Percentiles rank a stretch among this genome's conserved stretches.
Evolutionary conservation across 805 yeast genomes (phyloP).

Genomic region (Ogataea wickerhamii): DNA sequence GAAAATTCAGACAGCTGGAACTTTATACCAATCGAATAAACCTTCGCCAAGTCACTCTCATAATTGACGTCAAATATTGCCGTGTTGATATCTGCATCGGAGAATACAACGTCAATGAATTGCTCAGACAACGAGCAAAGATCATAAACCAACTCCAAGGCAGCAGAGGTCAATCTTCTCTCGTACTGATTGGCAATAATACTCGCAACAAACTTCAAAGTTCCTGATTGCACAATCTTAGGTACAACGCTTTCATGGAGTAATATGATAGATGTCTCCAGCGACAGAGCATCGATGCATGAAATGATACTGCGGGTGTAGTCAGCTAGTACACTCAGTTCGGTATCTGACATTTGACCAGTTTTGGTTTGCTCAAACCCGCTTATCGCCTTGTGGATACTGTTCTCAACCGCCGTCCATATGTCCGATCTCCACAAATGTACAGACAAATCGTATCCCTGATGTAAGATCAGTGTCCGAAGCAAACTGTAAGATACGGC

Average conservation of each 20-base stretch:
- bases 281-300: constrained; percentile 55
- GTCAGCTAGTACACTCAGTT: constrained; percentile 57
- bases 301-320: constrained; percentile 72
- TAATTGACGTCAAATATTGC: constrained; percentile 9
- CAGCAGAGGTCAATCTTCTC: constrained; percentile 17
- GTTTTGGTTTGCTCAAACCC: constrained; percentile 44
- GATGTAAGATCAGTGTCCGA: constrained; percentile 77
- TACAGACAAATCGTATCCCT: constrained; percentile 78
- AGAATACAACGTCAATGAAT: constrained; percentile 22
- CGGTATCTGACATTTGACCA: constrained; percentile 31
- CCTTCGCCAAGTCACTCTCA: constrained; percentile 16
- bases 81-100: constrained; percentile 14
- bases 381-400: constrained; percentile 47
- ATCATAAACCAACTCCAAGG: constrained; percentile 30
- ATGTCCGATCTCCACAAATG: constrained; percentile 76
- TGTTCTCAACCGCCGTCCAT: constrained; percentile 56
- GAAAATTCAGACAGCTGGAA: constrained; percentile 31
- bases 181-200: constrained; percentile 35
- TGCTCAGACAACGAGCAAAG: constrained; percentile 27
- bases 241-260: constrained; percentile 33
- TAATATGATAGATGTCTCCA: constrained; percentile 56
- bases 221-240: constrained; percentile 18
- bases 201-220: constrained; percentile 36
- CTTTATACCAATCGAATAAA: constrained; percentile 29
- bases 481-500: constrained; percentile 79